phyloP scores from a whole-genome alignment of 2,329 filamentous ascomycete species.

The Stagonosporopsis tanaceti region DNA sequence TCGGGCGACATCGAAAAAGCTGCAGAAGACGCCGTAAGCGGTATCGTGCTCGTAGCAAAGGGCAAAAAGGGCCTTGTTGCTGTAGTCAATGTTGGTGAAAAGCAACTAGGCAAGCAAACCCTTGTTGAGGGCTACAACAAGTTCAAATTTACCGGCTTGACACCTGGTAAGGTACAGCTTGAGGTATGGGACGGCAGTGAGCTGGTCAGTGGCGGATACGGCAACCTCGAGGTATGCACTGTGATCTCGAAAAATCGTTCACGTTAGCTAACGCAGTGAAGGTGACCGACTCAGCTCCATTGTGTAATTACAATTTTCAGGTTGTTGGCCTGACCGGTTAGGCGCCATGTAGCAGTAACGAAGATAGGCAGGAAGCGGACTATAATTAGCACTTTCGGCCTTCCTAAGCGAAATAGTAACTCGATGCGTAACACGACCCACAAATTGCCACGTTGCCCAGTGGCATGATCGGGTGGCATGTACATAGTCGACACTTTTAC shows the following conservation, averaged over 20 bases:
- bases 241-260: neutral
- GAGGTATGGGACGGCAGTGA: slow-evolving; percentile 18
- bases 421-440: neutral
- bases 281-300: slow-evolving; percentile 1
- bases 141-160: slow-evolving; percentile 32
- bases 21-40: slow-evolving; percentile 22
- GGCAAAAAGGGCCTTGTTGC: slow-evolving; percentile 27
- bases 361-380: neutral
- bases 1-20: slow-evolving; percentile 11
- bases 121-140: slow-evolving; percentile 31
- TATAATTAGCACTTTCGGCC: neutral
- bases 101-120: slow-evolving; percentile 22
- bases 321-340: slow-evolving; percentile 4
- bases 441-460: neutral
- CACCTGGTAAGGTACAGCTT: slow-evolving; percentile 34
- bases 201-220: slow-evolving; percentile 23
- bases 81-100: slow-evolving; percentile 33
- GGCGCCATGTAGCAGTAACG: neutral
- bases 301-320: slow-evolving; percentile 15
- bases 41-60: slow-evolving; percentile 22
- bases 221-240: slow-evolving; percentile 4
- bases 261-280: neutral
- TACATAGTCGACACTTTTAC: too few species aligned
- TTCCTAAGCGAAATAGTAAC: slow-evolving; percentile 3
- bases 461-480: neutral